Evolutionary conservation across 768 basidiomycete genomes (phyloP).

Genomic region (Auricularia auricula-judae): DNA sequence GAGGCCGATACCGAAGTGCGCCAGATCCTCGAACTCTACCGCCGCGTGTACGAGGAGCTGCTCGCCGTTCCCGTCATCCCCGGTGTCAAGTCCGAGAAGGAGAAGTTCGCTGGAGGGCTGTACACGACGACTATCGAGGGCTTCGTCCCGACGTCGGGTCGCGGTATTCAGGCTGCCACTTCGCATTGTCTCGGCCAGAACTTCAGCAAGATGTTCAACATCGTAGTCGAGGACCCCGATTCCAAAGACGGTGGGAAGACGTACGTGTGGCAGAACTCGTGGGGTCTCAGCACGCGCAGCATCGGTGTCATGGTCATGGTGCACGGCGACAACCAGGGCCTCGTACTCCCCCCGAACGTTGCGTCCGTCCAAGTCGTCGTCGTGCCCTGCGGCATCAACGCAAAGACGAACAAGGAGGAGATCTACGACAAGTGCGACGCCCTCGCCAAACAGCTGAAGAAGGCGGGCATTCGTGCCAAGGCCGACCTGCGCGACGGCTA

Average conservation of each 20-base stretch:
- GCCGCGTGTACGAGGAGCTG: constrained; percentile 90
- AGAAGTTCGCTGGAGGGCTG: constrained; percentile 95
- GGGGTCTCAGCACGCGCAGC: constrained; percentile 92
- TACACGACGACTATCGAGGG: constrained; percentile 99
- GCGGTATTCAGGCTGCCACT: constrained; percentile 96
- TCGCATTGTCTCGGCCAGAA: constrained; percentile 98
- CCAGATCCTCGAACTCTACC: constrained; percentile 92
- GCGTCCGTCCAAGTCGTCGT: constrained; percentile 86
- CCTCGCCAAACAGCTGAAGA: constrained; percentile 61
- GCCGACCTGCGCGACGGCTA: constrained; percentile 92
- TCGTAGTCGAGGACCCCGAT: constrained; percentile 89
- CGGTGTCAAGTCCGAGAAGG: constrained; percentile 96
- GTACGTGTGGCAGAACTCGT: constrained; percentile 96
- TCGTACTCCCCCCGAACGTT: constrained; percentile 95
- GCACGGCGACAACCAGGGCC: constrained; percentile 94
- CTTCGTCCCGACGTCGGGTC: constrained; percentile 92
- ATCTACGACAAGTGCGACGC: constrained; percentile 74
- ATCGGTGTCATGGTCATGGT: constrained; percentile 99
- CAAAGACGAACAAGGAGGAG: constrained; percentile 56
- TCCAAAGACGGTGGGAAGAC: constrained; percentile 55
- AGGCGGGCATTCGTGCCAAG: constrained; percentile 68
- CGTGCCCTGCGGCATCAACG: constrained; percentile 91
- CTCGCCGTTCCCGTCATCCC: constrained; percentile 96
- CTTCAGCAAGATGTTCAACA: constrained; percentile 98
- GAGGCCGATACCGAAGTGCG: constrained; percentile 90